Evolutionary conservation across 2,329 filamentous ascomycete genomes (phyloP).

Genomic region (Microdochium nivale): DNA sequence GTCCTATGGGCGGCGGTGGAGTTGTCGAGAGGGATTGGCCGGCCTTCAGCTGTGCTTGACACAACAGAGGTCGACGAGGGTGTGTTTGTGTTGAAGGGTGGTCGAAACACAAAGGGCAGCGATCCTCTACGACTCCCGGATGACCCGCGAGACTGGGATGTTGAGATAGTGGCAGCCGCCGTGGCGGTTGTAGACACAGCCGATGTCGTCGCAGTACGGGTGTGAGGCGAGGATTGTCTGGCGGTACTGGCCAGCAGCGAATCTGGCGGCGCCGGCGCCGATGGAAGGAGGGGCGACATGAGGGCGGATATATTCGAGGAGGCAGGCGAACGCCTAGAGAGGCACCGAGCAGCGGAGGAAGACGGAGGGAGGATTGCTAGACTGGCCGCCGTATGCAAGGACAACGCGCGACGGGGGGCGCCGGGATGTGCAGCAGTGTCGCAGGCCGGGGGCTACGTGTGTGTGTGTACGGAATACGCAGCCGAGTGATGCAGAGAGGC

Average conservation of each 20-base stretch:
- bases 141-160: constrained; percentile 7
- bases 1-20: constrained; percentile 47
- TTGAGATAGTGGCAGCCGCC: constrained; percentile 12
- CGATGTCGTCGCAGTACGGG: not conserved
- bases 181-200: constrained; percentile 1
- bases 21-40: constrained; percentile 47
- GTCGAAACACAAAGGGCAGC: constrained; percentile 39
- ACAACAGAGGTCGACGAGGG: constrained; percentile 46
- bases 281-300: not conserved
- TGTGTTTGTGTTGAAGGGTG: constrained; percentile 36
- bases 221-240: not conserved
- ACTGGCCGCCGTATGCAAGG: not conserved
- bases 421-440: not conserved
- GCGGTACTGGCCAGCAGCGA: not conserved
- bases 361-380: not conserved
- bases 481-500: not conserved
- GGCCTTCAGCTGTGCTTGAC: constrained; percentile 46
- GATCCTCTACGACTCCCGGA: constrained; percentile 21
- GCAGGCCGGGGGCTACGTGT: not conserved
- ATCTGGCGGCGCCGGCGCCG: not conserved
- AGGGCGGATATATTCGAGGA: not conserved
- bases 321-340: not conserved
- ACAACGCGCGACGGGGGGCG: not conserved
- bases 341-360: not conserved
- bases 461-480: not conserved